A percentile compares a stretch with the other conserved stretches of the same genome.
Evolutionary conservation across 805 yeast genomes (phyloP).

Genomic region (Pichia cabralensis): DNA sequence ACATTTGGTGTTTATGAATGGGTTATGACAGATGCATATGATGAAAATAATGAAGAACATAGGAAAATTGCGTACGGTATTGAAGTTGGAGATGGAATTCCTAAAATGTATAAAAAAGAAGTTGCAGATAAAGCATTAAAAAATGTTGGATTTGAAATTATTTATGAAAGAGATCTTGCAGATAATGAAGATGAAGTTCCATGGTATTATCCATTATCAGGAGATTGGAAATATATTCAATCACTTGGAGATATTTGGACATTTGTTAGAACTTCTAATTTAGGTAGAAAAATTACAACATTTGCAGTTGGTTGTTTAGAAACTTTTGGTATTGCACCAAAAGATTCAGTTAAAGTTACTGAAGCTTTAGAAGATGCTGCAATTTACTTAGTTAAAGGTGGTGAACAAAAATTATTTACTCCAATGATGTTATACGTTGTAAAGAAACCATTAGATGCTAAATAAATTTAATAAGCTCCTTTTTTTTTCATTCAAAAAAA

Average conservation of each 20-base stretch:
- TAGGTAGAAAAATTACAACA: constrained; percentile 85
- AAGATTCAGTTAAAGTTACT: constrained; percentile 85
- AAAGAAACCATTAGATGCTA: constrained; percentile 63
- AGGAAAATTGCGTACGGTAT: constrained; percentile 94
- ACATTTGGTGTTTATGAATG: constrained; percentile 96
- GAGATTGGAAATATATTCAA: constrained; percentile 87
- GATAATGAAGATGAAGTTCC: constrained; percentile 75
- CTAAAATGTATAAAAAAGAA: constrained; percentile 81
- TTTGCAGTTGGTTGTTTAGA: constrained; percentile 75
- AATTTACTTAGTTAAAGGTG: constrained; percentile 88
- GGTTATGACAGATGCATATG: constrained; percentile 96
- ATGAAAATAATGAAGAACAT: constrained; percentile 78
- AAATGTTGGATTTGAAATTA: constrained; percentile 79
- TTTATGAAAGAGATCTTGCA: constrained; percentile 73
- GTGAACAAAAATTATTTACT: constrained; percentile 78
- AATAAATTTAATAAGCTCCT: background rate
- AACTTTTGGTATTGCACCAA: constrained; percentile 79
- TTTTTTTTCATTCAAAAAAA: background rate
- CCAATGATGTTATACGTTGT: constrained; percentile 95
- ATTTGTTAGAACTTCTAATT: constrained; percentile 72
- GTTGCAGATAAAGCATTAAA: constrained; percentile 85
- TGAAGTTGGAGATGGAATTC: constrained; percentile 98
- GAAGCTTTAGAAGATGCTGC: constrained; percentile 95
- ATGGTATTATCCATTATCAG: constrained; percentile 96
- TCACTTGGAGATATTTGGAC: constrained; percentile 68